Percentiles rank a stretch among this genome's conserved stretches.
Conservation (phyloP, 2,329 filamentous ascomycete genomes). For the Lasiodiplodia sp. region DNA sequence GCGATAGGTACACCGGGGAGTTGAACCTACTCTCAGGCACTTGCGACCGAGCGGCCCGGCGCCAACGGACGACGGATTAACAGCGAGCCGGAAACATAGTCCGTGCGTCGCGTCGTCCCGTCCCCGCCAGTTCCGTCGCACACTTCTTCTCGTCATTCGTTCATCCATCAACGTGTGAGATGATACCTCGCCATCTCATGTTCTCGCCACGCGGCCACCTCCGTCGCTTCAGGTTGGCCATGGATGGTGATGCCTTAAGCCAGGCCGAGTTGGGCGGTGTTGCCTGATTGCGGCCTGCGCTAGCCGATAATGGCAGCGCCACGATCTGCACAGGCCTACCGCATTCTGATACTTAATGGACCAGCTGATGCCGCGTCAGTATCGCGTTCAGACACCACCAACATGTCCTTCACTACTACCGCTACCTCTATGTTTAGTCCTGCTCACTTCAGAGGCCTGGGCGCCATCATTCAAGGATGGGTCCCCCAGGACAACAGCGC, state of each 20-base stretch:
- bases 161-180: neutral
- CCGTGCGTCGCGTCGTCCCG: neutral
- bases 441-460: neutral
- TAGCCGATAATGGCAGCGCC: neutral
- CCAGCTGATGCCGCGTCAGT: neutral
- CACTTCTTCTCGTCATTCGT: neutral
- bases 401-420: constrained; percentile 11
- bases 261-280: neutral
- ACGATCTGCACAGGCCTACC: neutral
- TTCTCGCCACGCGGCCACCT: neutral
- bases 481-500: neutral
- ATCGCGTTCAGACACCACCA: neutral
- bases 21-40: neutral
- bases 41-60: neutral
- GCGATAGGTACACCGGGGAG: neutral
- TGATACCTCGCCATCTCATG: neutral
- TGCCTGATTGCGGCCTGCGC: constrained; percentile 26
- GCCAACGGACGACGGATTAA: neutral
- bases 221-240: neutral
- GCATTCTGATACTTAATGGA: neutral
- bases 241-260: constrained; percentile 3
- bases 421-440: neutral
- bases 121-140: neutral
- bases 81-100: neutral
- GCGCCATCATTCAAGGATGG: neutral